Evolutionary conservation across 2,329 filamentous ascomycete species (phyloP).

Genomic region (Phoma sp.): DNA sequence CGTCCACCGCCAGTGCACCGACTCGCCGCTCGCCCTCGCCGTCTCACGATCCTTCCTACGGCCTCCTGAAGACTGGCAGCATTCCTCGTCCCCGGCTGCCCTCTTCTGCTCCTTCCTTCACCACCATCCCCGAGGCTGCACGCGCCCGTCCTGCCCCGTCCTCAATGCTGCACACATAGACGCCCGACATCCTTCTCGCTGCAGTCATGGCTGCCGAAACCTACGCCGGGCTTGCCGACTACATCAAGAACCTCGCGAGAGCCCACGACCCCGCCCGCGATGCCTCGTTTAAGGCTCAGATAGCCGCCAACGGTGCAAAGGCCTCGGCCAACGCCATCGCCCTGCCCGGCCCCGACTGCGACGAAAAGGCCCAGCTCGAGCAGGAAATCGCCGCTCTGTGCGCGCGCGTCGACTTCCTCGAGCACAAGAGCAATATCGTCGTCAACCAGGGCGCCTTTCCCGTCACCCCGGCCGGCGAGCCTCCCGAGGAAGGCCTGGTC

Average conservation of each 20-base stretch:
- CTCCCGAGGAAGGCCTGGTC: slow-evolving; percentile 60
- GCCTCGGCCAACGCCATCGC: slow-evolving; percentile 63
- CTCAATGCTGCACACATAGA: slow-evolving; percentile 46
- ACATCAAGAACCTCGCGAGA: slow-evolving; percentile 58
- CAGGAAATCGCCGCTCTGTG: slow-evolving; percentile 80
- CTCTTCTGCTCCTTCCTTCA: not conserved
- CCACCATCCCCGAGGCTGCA: slow-evolving; percentile 20
- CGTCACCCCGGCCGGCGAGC: slow-evolving; percentile 78
- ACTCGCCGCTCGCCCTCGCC: slow-evolving; percentile 4
- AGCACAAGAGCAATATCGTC: slow-evolving; percentile 73
- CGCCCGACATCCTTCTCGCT: slow-evolving; percentile 31
- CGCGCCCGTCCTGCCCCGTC: slow-evolving; percentile 22
- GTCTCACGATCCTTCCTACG: slow-evolving; percentile 7
- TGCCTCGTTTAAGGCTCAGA: slow-evolving; percentile 53
- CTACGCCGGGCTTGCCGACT: slow-evolving; percentile 46
- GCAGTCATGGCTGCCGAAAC: slow-evolving; percentile 46
- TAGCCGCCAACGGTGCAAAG: slow-evolving; percentile 58
- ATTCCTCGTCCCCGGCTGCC: slow-evolving; percentile 2
- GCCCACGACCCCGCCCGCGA: slow-evolving; percentile 53
- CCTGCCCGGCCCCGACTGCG: slow-evolving; percentile 77
- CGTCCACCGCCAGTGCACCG: slow-evolving; percentile 21
- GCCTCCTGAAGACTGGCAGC: slow-evolving; percentile 2
- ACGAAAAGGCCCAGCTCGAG: slow-evolving; percentile 81
- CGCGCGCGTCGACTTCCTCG: slow-evolving; percentile 79
- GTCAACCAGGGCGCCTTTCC: slow-evolving; percentile 66